Evolutionary conservation across 2,329 filamentous ascomycete genomes (phyloP), one percentile per base, ranked within the genome.

Genomic region (Cladobotryum protrusum): DNA sequence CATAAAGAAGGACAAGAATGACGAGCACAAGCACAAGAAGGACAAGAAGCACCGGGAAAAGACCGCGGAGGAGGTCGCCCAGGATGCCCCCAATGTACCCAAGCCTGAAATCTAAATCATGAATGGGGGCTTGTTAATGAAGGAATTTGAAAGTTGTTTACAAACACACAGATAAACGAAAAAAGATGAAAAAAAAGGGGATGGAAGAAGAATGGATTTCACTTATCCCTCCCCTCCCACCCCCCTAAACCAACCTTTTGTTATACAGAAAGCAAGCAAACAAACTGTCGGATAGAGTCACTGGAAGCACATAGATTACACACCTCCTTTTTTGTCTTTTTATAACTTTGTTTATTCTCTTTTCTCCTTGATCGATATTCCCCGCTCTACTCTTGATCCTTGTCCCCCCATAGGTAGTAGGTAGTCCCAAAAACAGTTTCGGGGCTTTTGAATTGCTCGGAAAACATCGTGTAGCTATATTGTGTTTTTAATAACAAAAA

Each of bases 1-100:
- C 50, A 86, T 90, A 48, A 97, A 97, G 79, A 96, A 96, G 72
- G 89, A 93, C 63, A 84, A 89, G 67, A 86, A 92, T 62, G 82
- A 87, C 50, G 86, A 89, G 65, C 82, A 82, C 68, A 72, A 72
- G 59, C 78, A 83, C 72, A 75, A 81, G 55, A 72, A 72, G 59
- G 74, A 76, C 59, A 72, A 75, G 56, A 66, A 72, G 39, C 64
- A 74, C 53, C 60, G 63, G 48, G 57, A 58, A 37, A 63, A 63
- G 45, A 54, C 52, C 18, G 59, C 61, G 40, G 60, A 61, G 20
- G 56, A 61, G 3, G 52, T 57, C 35, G 57, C 59, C n/a, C 57
- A 55, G 12, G 59, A 62, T 40, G 62, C 56, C 20, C 59, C 61
- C 33, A 57, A 61, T 35, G 56, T 60, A 40, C 57, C 57, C 34